Evolutionary conservation across 192 early-diverging fungal species (phyloP), one percentile per base, ranked within the genome.

Genomic region (Obelidium mucronatum): DNA sequence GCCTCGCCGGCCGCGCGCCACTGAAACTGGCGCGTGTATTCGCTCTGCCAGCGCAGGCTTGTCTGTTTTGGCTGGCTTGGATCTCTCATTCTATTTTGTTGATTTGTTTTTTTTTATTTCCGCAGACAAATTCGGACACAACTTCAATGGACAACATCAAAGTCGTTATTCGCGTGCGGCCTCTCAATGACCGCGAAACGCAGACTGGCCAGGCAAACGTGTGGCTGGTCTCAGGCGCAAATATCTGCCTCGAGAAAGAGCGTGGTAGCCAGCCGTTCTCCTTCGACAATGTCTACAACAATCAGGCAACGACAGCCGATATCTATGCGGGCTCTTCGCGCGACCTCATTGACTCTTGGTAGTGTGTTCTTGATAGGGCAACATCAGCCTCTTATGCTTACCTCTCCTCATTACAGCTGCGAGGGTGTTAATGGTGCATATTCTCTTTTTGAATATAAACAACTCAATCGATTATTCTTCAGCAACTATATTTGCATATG

Each of bases 401-500:
- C 6, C 70, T 22, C 30, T 60, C 24, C 0, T 30, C 8, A 24
- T 11, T 35, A n/a, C 52, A 56, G 70, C 64, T 66, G 61, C 48
- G 53, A 76, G 33, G 74, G 74, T 30, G 54, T 76, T 26, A 76
- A 76, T 40, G 74, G 73, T 75, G 35, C 26, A n/a, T 2, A 39
- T 30, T 13, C 40, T 37, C 13, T 37, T 4, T 37, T 39, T 36
- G 24, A 37, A 22, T 3, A 13, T 39, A 17, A 15, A 4, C 52
- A 3, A 26, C 39, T n/a, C n/a, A n/a, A n/a, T n/a, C n/a, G n/a
- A n/a, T n/a, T n/a, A n/a, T 30, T 24, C n/a, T 4, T 26, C 28
- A 92, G 93, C 92, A 35, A 97, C 96, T 2, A 94, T 99, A 2
- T 99, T 99, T 87, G 96, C 97, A 2, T 99, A 99, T 84, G 97